phyloP scores from a whole-genome alignment of 2,329 filamentous ascomycete species.

The Emmonsia crescens region DNA sequence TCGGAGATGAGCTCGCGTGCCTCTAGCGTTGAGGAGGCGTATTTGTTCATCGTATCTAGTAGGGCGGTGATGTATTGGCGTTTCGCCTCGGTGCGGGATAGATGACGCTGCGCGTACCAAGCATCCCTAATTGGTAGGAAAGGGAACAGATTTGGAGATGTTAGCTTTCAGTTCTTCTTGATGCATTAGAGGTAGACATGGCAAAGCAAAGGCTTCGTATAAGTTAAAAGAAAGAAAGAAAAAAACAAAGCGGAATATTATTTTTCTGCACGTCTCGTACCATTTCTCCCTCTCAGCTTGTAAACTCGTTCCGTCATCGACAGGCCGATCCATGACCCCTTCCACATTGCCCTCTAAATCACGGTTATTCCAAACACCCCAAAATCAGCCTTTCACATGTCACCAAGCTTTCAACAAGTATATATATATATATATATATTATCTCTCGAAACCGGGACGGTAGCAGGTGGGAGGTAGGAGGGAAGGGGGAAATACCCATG shows the following conservation, averaged over 20 bases:
- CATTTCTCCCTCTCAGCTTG: constrained; percentile 57
- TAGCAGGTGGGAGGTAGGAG: background rate
- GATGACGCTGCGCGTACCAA: constrained; percentile 77
- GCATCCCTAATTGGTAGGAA: constrained; percentile 55
- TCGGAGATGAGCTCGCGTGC: constrained; percentile 80
- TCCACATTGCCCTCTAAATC: constrained; percentile 76
- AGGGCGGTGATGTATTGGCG: constrained; percentile 84
- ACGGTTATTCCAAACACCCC: background rate
- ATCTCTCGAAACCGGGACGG: background rate
- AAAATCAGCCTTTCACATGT: constrained; percentile 11
- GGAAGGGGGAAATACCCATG: constrained; percentile 49
- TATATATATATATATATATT: no score
- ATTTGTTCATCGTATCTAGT: constrained; percentile 93
- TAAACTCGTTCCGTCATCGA: constrained; percentile 39
- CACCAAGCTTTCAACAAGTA: background rate
- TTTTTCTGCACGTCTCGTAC: constrained; percentile 23
- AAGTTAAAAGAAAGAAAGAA: background rate
- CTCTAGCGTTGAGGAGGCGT: constrained; percentile 71
- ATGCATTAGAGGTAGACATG: background rate
- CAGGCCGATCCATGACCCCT: constrained; percentile 80
- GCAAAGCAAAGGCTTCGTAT: background rate
- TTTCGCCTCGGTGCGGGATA: constrained; percentile 87
- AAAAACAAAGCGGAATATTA: background rate
- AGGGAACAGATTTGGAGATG: background rate
- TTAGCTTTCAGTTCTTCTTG: background rate